Conservation (phyloP, 495 filamentous ascomycete species). For the Xylaria scruposa region DNA sequence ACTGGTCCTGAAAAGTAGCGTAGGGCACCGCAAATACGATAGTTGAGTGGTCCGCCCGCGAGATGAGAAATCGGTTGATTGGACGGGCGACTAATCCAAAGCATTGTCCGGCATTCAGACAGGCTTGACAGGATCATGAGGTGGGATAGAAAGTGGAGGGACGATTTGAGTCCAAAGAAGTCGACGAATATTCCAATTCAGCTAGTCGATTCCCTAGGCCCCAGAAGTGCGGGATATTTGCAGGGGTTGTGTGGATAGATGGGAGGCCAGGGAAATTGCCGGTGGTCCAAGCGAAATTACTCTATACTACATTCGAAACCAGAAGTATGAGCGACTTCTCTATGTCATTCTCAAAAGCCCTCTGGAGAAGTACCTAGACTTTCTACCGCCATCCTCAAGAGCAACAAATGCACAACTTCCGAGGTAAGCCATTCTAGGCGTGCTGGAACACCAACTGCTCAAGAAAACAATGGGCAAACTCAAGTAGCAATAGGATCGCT, state of each 20-base stretch:
- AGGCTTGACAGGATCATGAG: constrained; percentile 25
- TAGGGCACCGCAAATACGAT: background rate
- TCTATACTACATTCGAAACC: constrained; percentile 29
- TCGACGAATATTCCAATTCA: background rate
- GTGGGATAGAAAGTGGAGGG: constrained; percentile 16
- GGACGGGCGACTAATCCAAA: background rate
- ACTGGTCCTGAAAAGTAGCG: background rate
- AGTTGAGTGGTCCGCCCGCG: background rate
- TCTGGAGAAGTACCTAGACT: background rate
- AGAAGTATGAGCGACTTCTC: background rate
- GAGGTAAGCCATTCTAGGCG: background rate
- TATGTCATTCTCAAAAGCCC: too few relatives aligned
- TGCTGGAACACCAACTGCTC: background rate
- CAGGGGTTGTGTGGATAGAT: constrained; percentile 24
- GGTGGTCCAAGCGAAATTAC: constrained; percentile 40
- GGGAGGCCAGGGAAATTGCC: constrained; percentile 35
- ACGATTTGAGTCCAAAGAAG: background rate
- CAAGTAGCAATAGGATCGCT: background rate
- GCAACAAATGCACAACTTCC: background rate
- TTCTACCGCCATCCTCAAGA: background rate
- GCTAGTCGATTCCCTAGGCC: background rate
- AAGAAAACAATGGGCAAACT: background rate
- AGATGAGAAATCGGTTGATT: constrained; percentile 14
- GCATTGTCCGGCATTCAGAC: constrained; percentile 16
- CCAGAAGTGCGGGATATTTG: background rate